These are phyloP conservation scores for Pelargonium myrrhifolium DNA, from an alignment of 441 rosid genomes.

Conservation along the genomic window DNA sequence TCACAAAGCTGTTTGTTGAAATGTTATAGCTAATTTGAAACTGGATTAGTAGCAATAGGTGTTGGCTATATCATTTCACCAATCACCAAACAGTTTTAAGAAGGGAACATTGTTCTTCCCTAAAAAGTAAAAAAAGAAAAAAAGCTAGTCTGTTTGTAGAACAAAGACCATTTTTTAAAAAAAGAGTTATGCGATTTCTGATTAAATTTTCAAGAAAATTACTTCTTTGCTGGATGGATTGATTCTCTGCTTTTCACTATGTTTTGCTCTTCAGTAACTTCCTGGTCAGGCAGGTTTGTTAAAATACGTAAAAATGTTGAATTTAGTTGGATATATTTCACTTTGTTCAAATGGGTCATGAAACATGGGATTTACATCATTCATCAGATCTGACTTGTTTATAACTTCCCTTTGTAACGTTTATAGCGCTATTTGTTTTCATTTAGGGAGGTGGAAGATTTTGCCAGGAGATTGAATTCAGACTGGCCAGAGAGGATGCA, in stretches of 20 bases:
- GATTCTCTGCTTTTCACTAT: background rate
- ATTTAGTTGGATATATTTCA: background rate
- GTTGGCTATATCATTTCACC: background rate
- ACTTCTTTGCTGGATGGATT: background rate
- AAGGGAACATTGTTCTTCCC: background rate
- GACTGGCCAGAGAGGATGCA: slow-evolving; percentile 45
- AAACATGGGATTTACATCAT: background rate
- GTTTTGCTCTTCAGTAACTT: background rate
- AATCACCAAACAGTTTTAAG: background rate
- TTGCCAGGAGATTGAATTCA: slow-evolving; percentile 62
- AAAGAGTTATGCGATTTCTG: background rate
- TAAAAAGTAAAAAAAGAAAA: too few species aligned
- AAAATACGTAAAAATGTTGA: background rate
- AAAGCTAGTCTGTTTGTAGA: too few species aligned
- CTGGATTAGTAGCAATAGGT: too few species aligned
- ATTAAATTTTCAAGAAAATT: background rate
- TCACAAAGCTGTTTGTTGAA: too few species aligned
- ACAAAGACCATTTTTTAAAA: background rate
- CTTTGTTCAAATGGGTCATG: background rate
- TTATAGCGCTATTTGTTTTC: slow-evolving; percentile 8
- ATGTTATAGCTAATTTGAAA: too few species aligned
- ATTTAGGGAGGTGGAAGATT: slow-evolving; percentile 67
- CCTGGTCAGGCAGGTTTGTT: background rate
- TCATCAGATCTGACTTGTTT: background rate
- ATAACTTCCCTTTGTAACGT: background rate